Evolutionary conservation across 129 eudicot species (phyloP).

Genomic region (Flaveria robusta): DNA sequence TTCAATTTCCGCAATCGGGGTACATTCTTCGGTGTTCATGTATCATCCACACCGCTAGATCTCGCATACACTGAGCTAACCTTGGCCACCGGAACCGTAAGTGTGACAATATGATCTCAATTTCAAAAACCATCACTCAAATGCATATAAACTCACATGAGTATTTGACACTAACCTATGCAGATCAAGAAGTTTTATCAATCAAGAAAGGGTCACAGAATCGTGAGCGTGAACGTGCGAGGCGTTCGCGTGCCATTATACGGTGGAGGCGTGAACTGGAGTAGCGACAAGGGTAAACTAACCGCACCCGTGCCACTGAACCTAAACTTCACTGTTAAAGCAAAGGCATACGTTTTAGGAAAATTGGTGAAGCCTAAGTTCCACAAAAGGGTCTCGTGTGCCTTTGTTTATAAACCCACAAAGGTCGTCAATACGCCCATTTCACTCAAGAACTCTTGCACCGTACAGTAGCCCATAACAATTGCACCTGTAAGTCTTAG

Average conservation of each 20-base stretch:
- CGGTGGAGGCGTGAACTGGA: slow-evolving; percentile 66
- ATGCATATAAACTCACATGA: not conserved
- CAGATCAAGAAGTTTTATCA: slow-evolving; percentile 76
- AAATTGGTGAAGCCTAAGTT: slow-evolving; percentile 77
- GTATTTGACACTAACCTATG: not conserved
- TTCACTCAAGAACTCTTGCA: slow-evolving; percentile 61
- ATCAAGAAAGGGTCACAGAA: slow-evolving; percentile 68
- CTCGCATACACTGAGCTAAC: slow-evolving; percentile 60
- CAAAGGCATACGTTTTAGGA: slow-evolving; percentile 76
- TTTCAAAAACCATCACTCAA: too few relatives aligned
- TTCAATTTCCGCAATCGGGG: slow-evolving; percentile 62
- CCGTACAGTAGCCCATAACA: slow-evolving; percentile 34
- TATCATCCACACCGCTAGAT: slow-evolving; percentile 66
- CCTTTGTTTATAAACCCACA: slow-evolving; percentile 57
- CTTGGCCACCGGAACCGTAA: slow-evolving; percentile 74
- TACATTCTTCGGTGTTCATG: slow-evolving; percentile 91
- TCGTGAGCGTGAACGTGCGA: slow-evolving; percentile 47
- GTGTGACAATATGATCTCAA: not conserved
- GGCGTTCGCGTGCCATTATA: slow-evolving; percentile 66
- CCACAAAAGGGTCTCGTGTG: slow-evolving; percentile 53
- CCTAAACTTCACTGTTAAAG: slow-evolving; percentile 63
- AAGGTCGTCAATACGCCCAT: slow-evolving; percentile 49
- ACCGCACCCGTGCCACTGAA: slow-evolving; percentile 57
- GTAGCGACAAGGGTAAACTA: slow-evolving; percentile 51
- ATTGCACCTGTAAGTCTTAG: not conserved